A percentile compares a stretch with the other conserved stretches of the same genome.
These are phyloP conservation scores for Cryphonectria nitschkei DNA, from an alignment of 2,329 filamentous ascomycete genomes.

Conservation along the genomic window DNA sequence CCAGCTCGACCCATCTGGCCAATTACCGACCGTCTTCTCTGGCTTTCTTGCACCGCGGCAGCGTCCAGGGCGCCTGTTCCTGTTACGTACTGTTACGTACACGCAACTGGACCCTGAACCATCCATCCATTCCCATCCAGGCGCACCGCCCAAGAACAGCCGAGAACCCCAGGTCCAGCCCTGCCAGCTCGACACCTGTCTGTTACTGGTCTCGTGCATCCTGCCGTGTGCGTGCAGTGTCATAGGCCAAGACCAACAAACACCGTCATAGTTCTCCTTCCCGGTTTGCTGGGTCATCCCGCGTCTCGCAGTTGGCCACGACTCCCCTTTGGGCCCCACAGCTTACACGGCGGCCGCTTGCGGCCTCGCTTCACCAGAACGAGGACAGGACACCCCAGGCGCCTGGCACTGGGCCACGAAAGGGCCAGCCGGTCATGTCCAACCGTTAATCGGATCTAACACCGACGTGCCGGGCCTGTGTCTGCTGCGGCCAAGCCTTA, in stretches of 20 bases:
- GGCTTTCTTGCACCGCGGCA: conserved; percentile 18
- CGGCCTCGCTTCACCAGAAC: conserved; percentile 5
- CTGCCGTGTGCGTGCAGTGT: not conserved
- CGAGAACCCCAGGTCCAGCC: conserved; percentile 2
- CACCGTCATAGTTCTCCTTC: conserved; percentile 23
- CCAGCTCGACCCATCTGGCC: conserved; percentile 16
- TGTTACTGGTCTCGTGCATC: not conserved
- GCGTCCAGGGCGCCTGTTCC: conserved; percentile 10
- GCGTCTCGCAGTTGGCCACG: conserved; percentile 22
- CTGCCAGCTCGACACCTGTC: conserved; percentile 9
- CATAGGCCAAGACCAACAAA: not conserved
- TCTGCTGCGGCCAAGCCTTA: conserved; percentile 26
- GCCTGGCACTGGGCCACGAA: conserved; percentile 6
- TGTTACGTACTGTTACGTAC: conserved; percentile 41
- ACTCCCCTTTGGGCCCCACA: not conserved
- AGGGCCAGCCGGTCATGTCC: conserved; percentile 28
- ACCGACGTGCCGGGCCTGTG: conserved; percentile 18
- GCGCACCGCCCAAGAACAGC: not conserved
- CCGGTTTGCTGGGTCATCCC: conserved; percentile 21
- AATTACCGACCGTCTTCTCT: conserved; percentile 20
- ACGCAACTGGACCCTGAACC: conserved; percentile 31
- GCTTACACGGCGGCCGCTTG: conserved; percentile 6
- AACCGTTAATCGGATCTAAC: conserved; percentile 17
- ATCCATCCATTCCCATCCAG: not conserved
- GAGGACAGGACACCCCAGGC: conserved; percentile 2